A percentile compares a stretch with the other conserved stretches of the same genome.
Conservation (phyloP, 179 eudicot genomes). For the Silene coronaria region DNA sequence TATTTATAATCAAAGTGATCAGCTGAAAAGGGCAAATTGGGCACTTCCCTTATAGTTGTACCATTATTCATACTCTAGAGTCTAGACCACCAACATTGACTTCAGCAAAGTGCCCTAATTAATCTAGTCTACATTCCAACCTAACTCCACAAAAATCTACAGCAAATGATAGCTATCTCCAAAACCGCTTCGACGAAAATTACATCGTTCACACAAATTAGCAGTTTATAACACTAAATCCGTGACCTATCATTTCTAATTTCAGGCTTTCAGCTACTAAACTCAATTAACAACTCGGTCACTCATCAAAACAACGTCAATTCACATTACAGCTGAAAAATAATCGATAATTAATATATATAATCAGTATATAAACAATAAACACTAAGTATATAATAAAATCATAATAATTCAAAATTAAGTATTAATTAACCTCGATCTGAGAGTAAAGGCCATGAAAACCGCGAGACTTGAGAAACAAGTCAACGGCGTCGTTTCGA, state of each 20-base stretch:
- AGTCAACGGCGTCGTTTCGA: slow-evolving; percentile 70
- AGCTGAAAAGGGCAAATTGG: no score
- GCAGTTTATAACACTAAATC: no score
- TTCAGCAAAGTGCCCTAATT: neutral
- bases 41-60: no score
- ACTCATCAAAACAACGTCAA: neutral
- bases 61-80: neutral
- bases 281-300: neutral
- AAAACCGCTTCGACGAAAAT: no score
- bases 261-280: neutral
- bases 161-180: no score
- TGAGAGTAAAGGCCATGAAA: slow-evolving; percentile 67
- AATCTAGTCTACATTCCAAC: neutral
- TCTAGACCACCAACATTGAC: neutral
- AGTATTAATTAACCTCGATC: slow-evolving; percentile 68
- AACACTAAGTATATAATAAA: no score
- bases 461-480: slow-evolving; percentile 65
- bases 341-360: neutral
- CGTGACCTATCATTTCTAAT: neutral
- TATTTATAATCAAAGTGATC: no score
- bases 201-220: no score
- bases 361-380: neutral
- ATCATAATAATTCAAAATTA: neutral
- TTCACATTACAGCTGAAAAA: neutral
- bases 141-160: no score